Evolutionary conservation across 345 rosid species (phyloP).

Genomic region (Euclidium syriacum): DNA sequence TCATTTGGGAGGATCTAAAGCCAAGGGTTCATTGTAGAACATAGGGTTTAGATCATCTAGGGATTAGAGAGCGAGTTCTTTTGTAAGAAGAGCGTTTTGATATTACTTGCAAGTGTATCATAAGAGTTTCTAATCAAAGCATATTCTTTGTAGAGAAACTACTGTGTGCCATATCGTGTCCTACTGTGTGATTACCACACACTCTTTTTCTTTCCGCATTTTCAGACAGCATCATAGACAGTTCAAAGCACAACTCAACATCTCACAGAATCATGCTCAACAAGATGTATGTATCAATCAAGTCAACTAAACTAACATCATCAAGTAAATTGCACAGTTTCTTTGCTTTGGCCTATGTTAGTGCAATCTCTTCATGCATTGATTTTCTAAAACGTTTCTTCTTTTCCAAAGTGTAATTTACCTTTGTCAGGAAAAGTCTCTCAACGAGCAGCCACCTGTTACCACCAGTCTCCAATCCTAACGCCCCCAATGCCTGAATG

Average conservation of each 20-base stretch:
- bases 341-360: constrained; percentile 65
- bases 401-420: constrained; percentile 45
- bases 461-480: constrained; percentile 92
- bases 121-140: too few relatives aligned
- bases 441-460: constrained; percentile 85
- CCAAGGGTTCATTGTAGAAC: too few relatives aligned
- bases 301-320: constrained; percentile 80
- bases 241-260: not conserved
- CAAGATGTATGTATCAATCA: not conserved
- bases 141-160: too few relatives aligned
- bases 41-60: too few relatives aligned
- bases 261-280: not conserved
- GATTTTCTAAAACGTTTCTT: constrained; percentile 70
- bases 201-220: too few relatives aligned
- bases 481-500: constrained; percentile 71
- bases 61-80: too few relatives aligned
- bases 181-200: too few relatives aligned
- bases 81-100: too few relatives aligned
- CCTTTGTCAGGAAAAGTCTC: constrained; percentile 95
- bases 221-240: too few relatives aligned
- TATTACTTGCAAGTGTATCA: too few relatives aligned
- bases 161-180: too few relatives aligned
- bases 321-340: constrained; percentile 65
- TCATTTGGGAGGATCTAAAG: too few relatives aligned
- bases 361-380: constrained; percentile 55